Percentiles rank a stretch among this genome's conserved stretches.
Conservation (phyloP, 169 alveolate genomes). For the Hammondia hammondi region DNA sequence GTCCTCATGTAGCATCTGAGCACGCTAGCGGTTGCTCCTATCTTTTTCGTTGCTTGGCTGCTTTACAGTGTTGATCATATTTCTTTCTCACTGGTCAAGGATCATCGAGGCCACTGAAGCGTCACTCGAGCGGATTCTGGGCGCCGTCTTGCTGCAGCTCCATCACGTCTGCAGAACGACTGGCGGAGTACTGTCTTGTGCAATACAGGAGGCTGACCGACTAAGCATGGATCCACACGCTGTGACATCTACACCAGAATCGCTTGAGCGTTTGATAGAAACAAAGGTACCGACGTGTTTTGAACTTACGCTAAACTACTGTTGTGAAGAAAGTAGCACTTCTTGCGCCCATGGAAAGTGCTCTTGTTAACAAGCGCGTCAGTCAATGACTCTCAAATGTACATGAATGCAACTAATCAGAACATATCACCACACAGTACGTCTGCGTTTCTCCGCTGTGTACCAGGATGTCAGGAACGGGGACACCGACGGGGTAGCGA, state of each 20-base stretch:
- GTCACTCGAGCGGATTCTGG: background rate
- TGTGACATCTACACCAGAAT: background rate
- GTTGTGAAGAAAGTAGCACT: no score
- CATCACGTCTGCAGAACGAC: background rate
- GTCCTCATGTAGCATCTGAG: no score
- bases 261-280: background rate
- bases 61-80: background rate
- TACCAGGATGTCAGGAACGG: background rate
- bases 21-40: no score
- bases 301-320: no score
- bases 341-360: no score
- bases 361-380: no score
- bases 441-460: background rate
- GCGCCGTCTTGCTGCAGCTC: background rate
- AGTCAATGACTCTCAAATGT: no score
- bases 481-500: background rate
- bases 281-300: background rate
- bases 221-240: conserved; percentile 1
- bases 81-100: background rate
- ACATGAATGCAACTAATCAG: no score
- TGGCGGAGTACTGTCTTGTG: background rate
- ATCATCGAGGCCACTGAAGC: conserved; percentile 25
- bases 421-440: background rate
- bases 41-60: background rate
- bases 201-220: background rate